Conservation (phyloP, 2,329 filamentous ascomycete genomes). For the Lecanosticta acicola region DNA sequence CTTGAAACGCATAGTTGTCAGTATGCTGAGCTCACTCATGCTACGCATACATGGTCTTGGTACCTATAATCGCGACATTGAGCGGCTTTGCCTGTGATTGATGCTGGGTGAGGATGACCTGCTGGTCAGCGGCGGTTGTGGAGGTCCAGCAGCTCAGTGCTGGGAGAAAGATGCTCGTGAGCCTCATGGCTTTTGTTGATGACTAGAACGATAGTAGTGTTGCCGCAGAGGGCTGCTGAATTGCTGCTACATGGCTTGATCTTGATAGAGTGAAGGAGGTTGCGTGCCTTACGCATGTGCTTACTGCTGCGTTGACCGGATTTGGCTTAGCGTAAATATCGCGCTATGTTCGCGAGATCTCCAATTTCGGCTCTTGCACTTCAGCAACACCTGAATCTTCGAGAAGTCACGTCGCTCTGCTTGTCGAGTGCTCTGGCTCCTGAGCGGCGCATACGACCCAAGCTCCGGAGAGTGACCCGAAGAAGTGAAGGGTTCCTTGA, state of each 20-base stretch:
- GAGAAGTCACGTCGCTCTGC: too few relatives aligned
- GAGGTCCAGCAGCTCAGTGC: constrained; percentile 2
- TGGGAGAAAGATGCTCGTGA: not conserved
- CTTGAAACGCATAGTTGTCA: constrained; percentile 47
- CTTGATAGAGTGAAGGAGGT: constrained; percentile 1
- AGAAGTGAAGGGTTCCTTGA: too few relatives aligned
- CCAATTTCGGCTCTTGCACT: too few relatives aligned
- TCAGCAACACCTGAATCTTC: too few relatives aligned
- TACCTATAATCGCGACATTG: constrained; percentile 21
- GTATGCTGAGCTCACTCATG: not conserved
- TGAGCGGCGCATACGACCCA: too few relatives aligned
- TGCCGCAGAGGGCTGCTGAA: constrained; percentile 5
- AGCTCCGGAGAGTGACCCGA: too few relatives aligned
- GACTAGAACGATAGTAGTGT: not conserved
- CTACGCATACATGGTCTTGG: not conserved
- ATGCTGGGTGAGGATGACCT: constrained; percentile 8
- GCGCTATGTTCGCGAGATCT: too few relatives aligned
- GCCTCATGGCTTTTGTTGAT: constrained; percentile 7
- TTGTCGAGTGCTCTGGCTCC: too few relatives aligned
- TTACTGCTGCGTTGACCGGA: too few relatives aligned
- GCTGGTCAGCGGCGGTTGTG: constrained; percentile 5
- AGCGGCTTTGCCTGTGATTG: constrained; percentile 5
- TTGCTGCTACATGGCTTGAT: constrained; percentile 6
- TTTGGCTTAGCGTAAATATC: too few relatives aligned
- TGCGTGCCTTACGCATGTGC: too few relatives aligned